Evolutionary conservation across 2,329 filamentous ascomycete species (phyloP), one percentile per base, ranked within the genome.

Genomic region (Colletotrichum tabaci): DNA sequence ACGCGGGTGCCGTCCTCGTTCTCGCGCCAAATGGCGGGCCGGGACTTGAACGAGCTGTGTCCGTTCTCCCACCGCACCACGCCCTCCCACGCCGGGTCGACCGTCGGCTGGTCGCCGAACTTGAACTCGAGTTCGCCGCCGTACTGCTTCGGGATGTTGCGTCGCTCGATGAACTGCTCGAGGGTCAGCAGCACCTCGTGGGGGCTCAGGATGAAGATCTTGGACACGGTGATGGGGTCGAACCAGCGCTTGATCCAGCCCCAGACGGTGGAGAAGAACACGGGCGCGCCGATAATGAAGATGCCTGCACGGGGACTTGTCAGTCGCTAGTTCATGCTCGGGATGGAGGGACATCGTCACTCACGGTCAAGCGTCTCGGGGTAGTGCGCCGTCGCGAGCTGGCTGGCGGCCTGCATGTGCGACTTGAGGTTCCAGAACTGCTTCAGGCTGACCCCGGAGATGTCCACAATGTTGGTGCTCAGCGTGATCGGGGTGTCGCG

Each of bases 171-270:
- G 83, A 96, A 98, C 66, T 90, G 86, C 74, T 91, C 89, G 35
- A 98, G 89, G 2, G 94, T 96, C 18, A 92, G 85, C 75, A 91
- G 89, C 64, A 97, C 92, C 81, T 97, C 94, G 66, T 89, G 79
- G 10, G 90, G 85, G 58, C 87, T 87, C 66, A 98, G 89, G 76
- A 98, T 96, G 81, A 97, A 98, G 80, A 98, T 98, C 85, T 98
- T 98, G 77, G 94, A 96, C 3, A 95, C 94, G 44, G 96, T 98
- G 73, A 95, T 94, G 8, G 95, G 95, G 83, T 95, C 93, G 78
- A 98, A 98, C 95, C 95, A 98, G 78, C 93, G 92, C 87, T 97
- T 97, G 83, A 97, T 89, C 94, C 95, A 98, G 75, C 93, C 91
- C 95, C 95, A 96, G 72, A 98, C 94, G 3, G 94, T 98, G 61